Evolutionary conservation across 2,329 filamentous ascomycete species (phyloP), one percentile per base, ranked within the genome.

Genomic region (Colletotrichum karsti): DNA sequence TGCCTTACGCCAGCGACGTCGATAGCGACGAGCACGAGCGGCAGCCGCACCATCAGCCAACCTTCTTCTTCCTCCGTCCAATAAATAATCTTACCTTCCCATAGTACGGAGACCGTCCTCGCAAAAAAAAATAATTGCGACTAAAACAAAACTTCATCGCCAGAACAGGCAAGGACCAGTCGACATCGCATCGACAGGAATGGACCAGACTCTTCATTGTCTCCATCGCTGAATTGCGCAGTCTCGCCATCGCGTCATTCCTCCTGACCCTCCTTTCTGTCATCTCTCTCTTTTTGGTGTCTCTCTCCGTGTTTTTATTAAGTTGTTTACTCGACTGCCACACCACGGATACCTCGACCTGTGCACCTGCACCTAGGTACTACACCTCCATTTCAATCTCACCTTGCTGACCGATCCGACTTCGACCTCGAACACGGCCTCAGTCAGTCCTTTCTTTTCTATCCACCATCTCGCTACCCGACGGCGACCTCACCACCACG

Each of bases 321-420:
- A 35, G 26, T 12, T 35, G 22, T 18, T n/a, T n/a, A 53, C 50
- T 13, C 35, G 30, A 55, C 42, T 15, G 35, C 44, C 42, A 60
- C 33, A 42, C 57, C 44, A 22, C 57, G 26, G 26, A 9, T 48
- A 35, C 26, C 39, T 35, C 33, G 33, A 35, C 33, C 33, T 35
- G 13, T 13, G 10, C 3, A 4, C 33, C 33, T 35, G 4, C 30
- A n/a, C 30, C 12, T 35, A 35, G 30, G 33, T 12, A 13, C 10
- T 41, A 18, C 39, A 35, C 55, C 55, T 48, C n/a, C 55, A 58
- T 46, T 41, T 58, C 55, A n/a, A 57, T 44, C 54, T 57, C 54
- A 35, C 42, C 41, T 37, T 58, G 41, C 55, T 58, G n/a, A 58
- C 41, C 55, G 26, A n/a, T n/a, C n/a, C n/a, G n/a, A n/a, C n/a